Percentiles rank a stretch among this genome's conserved stretches.
phyloP scores from a whole-genome alignment of 768 basidiomycete species.

The Leucosporidium scottii region DNA sequence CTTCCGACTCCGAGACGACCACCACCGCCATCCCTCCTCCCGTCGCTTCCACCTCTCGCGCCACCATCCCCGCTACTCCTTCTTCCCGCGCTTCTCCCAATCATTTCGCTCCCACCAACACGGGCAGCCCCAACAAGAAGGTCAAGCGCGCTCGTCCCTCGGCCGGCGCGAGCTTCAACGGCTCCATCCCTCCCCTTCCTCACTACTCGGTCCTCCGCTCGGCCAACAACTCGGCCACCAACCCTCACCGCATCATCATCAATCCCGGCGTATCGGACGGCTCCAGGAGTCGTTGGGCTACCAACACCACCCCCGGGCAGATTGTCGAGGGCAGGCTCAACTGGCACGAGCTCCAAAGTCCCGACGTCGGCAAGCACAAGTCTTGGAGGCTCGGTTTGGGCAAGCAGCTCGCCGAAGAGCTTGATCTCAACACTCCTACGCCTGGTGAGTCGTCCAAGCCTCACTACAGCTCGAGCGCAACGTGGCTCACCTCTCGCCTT shows the following conservation, averaged over 20 bases:
- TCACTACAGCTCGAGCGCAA: background rate
- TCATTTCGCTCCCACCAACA: too few relatives aligned
- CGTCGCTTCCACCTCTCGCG: slow-evolving; percentile 1
- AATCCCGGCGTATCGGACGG: slow-evolving; percentile 14
- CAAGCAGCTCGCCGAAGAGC: slow-evolving; percentile 45
- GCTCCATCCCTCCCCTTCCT: slow-evolving; percentile 5
- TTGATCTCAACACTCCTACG: slow-evolving; percentile 38
- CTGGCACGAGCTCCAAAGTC: slow-evolving; percentile 3
- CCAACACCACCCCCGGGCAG: slow-evolving; percentile 1
- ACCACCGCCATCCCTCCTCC: background rate
- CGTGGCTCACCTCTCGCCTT: slow-evolving; percentile 2
- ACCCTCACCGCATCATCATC: slow-evolving; percentile 12
- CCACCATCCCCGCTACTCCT: background rate
- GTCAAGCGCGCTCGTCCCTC: background rate
- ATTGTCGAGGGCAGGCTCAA: background rate
- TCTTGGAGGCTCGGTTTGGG: slow-evolving; percentile 47
- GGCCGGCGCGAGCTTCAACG: background rate
- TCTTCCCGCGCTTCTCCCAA: too few relatives aligned
- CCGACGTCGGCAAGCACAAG: background rate
- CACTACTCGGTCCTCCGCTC: slow-evolving; percentile 16
- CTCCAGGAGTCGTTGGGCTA: background rate
- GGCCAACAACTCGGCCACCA: background rate
- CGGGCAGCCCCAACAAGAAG: background rate
- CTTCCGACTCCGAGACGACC: background rate
- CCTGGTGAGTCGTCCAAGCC: slow-evolving; percentile 11